Conservation (phyloP, 139 green algal species). For the Nannochloris sp. region DNA sequence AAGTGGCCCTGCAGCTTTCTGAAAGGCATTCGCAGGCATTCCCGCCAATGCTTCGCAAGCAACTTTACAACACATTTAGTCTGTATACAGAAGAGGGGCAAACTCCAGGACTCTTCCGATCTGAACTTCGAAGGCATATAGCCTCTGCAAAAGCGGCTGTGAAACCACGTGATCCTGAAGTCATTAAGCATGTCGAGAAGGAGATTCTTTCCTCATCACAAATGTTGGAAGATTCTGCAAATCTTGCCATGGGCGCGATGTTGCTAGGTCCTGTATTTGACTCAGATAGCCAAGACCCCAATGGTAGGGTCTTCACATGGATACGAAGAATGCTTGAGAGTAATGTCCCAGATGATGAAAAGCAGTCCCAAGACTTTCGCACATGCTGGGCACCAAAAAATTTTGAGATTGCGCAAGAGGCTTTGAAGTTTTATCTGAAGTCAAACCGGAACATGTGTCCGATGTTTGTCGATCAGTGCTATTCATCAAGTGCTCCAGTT, state of each 20-base stretch:
- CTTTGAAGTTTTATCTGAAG: slow-evolving; percentile 50
- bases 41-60: slow-evolving; percentile 16
- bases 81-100: slow-evolving; percentile 50
- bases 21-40: slow-evolving; percentile 14
- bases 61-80: slow-evolving; percentile 47
- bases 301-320: slow-evolving; percentile 34
- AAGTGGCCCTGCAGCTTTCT: slow-evolving; percentile 18
- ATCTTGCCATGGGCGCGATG: slow-evolving; percentile 61
- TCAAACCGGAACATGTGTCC: slow-evolving; percentile 48
- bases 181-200: slow-evolving; percentile 30
- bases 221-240: slow-evolving; percentile 48
- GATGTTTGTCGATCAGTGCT: slow-evolving; percentile 63
- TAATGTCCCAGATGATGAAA: too few species aligned
- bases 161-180: slow-evolving; percentile 36
- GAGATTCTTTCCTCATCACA: slow-evolving; percentile 29
- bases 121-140: slow-evolving; percentile 13
- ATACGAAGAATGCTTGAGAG: slow-evolving; percentile 39
- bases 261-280: slow-evolving; percentile 58
- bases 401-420: slow-evolving; percentile 29
- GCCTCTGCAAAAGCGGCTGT: slow-evolving; percentile 8
- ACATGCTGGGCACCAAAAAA: slow-evolving; percentile 9
- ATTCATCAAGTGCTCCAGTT: slow-evolving; percentile 42
- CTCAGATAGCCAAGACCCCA: slow-evolving; percentile 31
- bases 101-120: slow-evolving; percentile 13
- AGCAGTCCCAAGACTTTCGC: background rate